Percentiles rank a stretch among this genome's conserved stretches.
Conservation (phyloP, 2,329 filamentous ascomycete genomes). For the Lecanicillium sp. region DNA sequence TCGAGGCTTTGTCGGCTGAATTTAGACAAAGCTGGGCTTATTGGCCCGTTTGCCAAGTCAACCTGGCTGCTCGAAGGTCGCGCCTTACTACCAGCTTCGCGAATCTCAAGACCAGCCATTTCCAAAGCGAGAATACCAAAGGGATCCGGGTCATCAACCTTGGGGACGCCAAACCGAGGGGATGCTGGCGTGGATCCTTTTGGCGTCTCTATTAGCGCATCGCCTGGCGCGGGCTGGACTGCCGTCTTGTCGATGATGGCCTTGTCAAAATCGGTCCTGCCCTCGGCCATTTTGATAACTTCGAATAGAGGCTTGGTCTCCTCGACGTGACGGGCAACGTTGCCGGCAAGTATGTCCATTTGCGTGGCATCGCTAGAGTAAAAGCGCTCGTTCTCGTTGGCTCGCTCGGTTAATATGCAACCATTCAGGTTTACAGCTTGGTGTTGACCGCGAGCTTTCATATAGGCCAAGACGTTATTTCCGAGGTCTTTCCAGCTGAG, state of each 20-base stretch:
- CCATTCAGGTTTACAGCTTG: conserved; percentile 47
- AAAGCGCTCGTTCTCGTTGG: conserved; percentile 53
- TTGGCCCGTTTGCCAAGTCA: conserved; percentile 69
- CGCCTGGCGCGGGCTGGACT: conserved; percentile 64
- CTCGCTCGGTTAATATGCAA: conserved; percentile 47
- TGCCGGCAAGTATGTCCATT: conserved; percentile 49
- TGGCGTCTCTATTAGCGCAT: conserved; percentile 50
- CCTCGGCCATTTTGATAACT: conserved; percentile 82
- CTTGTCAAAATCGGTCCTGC: conserved; percentile 66
- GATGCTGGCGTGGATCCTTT: conserved; percentile 23
- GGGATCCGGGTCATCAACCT: conserved; percentile 76
- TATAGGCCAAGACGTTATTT: conserved; percentile 48
- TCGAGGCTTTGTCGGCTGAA: conserved; percentile 62
- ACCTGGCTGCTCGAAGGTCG: conserved; percentile 73
- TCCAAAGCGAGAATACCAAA: conserved; percentile 89
- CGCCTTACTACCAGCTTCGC: conserved; percentile 68
- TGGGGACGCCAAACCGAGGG: conserved; percentile 67
- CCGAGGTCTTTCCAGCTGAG: conserved; percentile 43
- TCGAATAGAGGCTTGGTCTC: conserved; percentile 59
- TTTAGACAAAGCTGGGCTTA: conserved; percentile 59
- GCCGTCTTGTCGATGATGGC: conserved; percentile 55
- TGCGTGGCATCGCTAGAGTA: conserved; percentile 42
- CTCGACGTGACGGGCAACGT: conserved; percentile 44
- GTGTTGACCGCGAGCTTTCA: conserved; percentile 49
- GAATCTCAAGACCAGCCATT: conserved; percentile 79